Evolutionary conservation across 805 yeast genomes (phyloP).

Genomic region (Candida ortonii): DNA sequence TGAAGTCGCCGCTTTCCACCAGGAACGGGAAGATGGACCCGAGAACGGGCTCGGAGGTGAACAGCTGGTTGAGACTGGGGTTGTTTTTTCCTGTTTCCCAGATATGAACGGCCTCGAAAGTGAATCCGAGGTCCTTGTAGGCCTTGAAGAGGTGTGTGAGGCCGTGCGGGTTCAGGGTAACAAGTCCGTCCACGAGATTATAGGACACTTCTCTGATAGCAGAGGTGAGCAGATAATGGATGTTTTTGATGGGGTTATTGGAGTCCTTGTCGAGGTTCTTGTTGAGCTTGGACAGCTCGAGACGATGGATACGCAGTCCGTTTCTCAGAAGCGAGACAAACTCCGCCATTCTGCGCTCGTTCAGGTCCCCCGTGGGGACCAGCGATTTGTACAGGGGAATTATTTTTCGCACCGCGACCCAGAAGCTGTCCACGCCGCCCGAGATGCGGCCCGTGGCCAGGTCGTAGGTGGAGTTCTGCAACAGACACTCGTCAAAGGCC

Average conservation of each 20-base stretch:
- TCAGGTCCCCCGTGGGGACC: conserved; percentile 45
- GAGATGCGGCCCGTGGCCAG: conserved; percentile 38
- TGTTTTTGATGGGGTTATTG: conserved; percentile 53
- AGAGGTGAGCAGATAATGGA: conserved; percentile 46
- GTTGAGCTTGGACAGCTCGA: conserved; percentile 51
- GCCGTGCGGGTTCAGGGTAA: conserved; percentile 49
- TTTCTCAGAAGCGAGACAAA: conserved; percentile 52
- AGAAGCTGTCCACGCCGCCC: conserved; percentile 43
- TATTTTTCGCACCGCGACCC: conserved; percentile 51
- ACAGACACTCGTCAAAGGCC: conserved; percentile 50
- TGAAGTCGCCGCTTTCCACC: conserved; percentile 55
- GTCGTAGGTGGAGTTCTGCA: conserved; percentile 36
- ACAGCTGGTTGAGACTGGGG: conserved; percentile 39
- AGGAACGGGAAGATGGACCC: conserved; percentile 68
- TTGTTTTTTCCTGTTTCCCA: conserved; percentile 66
- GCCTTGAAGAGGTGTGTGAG: conserved; percentile 57
- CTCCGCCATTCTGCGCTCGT: conserved; percentile 44
- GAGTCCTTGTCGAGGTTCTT: conserved; percentile 59
- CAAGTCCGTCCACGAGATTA: conserved; percentile 44
- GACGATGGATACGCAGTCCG: conserved; percentile 54
- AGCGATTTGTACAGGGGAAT: conserved; percentile 50
- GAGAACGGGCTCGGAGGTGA: conserved; percentile 62
- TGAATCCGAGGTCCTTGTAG: conserved; percentile 56
- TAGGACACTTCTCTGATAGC: conserved; percentile 52
- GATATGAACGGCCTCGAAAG: conserved; percentile 61